Conservation (phyloP, 352 stramenopile genomes). For the Phytophthora sp. region DNA sequence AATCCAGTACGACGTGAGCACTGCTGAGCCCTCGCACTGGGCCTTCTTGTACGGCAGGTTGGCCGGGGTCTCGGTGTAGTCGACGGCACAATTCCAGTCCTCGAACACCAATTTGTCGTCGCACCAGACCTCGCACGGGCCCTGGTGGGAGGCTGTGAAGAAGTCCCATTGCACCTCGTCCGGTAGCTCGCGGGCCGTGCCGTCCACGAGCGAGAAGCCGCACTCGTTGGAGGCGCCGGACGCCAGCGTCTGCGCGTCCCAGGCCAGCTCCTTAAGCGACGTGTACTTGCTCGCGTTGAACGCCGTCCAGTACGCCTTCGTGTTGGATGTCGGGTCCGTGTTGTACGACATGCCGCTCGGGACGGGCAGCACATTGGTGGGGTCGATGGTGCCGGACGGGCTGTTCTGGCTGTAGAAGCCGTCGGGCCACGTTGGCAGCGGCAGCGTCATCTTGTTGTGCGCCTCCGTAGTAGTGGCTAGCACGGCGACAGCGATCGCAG, state of each 20-base stretch:
- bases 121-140: slow-evolving; percentile 54
- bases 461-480: slow-evolving; percentile 31
- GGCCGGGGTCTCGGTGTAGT: slow-evolving; percentile 36
- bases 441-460: slow-evolving; percentile 54
- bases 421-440: slow-evolving; percentile 42
- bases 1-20: slow-evolving; percentile 55
- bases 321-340: slow-evolving; percentile 33
- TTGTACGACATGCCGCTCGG: slow-evolving; percentile 53
- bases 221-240: slow-evolving; percentile 36
- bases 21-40: slow-evolving; percentile 32
- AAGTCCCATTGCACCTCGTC: slow-evolving; percentile 45
- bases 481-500: slow-evolving; percentile 20
- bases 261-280: slow-evolving; percentile 38
- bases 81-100: slow-evolving; percentile 45
- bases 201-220: slow-evolving; percentile 33
- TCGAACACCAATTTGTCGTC: slow-evolving; percentile 46
- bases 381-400: slow-evolving; percentile 50
- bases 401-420: slow-evolving; percentile 47
- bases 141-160: slow-evolving; percentile 47
- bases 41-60: slow-evolving; percentile 51
- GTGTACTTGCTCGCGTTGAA: slow-evolving; percentile 47
- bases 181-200: slow-evolving; percentile 26
- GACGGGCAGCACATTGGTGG: slow-evolving; percentile 35
- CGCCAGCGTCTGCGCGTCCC: slow-evolving; percentile 24
- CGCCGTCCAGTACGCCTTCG: slow-evolving; percentile 40